Evolutionary conservation across 768 basidiomycete species (phyloP).

Genomic region (Boletellus emodensis): DNA sequence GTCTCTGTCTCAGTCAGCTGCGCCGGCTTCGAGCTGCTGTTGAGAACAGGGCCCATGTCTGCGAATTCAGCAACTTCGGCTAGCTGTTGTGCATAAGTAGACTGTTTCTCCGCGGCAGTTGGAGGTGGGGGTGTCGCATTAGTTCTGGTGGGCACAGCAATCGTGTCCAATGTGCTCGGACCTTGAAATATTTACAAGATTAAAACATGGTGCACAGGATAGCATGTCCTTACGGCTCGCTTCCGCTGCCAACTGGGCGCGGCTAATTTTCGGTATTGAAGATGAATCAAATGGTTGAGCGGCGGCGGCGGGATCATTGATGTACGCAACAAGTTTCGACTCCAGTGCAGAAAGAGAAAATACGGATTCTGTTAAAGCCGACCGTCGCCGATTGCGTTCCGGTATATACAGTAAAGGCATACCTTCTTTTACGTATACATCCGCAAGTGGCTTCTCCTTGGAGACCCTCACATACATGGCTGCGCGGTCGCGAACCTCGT

Average conservation of each 20-base stretch:
- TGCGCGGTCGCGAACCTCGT: slow-evolving; percentile 97
- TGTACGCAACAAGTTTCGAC: slow-evolving; percentile 87
- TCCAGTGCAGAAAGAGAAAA: slow-evolving; percentile 90
- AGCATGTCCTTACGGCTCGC: slow-evolving; percentile 60
- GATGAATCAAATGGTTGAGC: slow-evolving; percentile 79
- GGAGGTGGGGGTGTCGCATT: slow-evolving; percentile 65
- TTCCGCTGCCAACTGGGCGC: slow-evolving; percentile 86
- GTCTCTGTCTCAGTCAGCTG: slow-evolving; percentile 96
- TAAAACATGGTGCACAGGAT: slow-evolving; percentile 6
- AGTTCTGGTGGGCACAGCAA: slow-evolving; percentile 64
- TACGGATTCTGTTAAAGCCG: slow-evolving; percentile 69
- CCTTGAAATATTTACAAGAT: slow-evolving; percentile 40
- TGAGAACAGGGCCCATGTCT: slow-evolving; percentile 80
- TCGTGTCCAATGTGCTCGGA: slow-evolving; percentile 82
- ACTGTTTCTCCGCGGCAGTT: slow-evolving; percentile 85
- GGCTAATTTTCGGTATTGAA: slow-evolving; percentile 89
- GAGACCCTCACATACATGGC: slow-evolving; percentile 89
- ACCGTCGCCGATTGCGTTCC: not conserved
- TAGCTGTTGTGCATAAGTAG: slow-evolving; percentile 82
- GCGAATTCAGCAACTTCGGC: slow-evolving; percentile 82
- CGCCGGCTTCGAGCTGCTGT: slow-evolving; percentile 73
- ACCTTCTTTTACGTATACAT: slow-evolving; percentile 93
- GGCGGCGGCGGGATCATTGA: slow-evolving; percentile 73
- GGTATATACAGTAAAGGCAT: slow-evolving; percentile 13
- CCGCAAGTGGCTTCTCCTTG: slow-evolving; percentile 73